phyloP scores from a whole-genome alignment of 2,329 filamentous ascomycete genomes.

The Colletotrichum lupini region DNA sequence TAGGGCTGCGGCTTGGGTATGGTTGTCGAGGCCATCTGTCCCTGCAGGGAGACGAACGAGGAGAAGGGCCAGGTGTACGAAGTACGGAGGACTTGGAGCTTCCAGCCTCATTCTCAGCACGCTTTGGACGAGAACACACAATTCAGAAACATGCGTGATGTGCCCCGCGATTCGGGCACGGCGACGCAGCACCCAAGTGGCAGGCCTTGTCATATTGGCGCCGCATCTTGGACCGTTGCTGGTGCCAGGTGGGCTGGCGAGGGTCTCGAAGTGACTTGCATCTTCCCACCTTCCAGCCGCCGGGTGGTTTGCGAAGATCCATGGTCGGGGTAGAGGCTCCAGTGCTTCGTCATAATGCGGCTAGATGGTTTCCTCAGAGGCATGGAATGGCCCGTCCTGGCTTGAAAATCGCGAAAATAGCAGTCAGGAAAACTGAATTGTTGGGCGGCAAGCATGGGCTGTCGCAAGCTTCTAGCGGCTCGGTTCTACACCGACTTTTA shows the following conservation, averaged over 20 bases:
- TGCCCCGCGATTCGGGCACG: conserved; percentile 30
- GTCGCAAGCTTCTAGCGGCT: conserved; percentile 21
- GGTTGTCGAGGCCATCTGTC: neutral
- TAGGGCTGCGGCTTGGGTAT: conserved; percentile 9
- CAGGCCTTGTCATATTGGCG: neutral
- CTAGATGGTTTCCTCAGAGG: conserved; percentile 6
- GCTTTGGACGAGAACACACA: neutral
- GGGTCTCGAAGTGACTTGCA: conserved; percentile 34
- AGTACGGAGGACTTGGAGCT: neutral
- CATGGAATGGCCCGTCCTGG: neutral
- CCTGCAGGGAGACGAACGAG: neutral
- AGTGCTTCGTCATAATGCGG: conserved; percentile 26
- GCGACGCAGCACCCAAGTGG: neutral
- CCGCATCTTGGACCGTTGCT: conserved; percentile 15
- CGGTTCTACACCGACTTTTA: conserved; percentile 37
- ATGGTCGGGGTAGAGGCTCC: conserved; percentile 16
- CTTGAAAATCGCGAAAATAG: conserved; percentile 6
- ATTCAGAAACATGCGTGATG: conserved; percentile 1
- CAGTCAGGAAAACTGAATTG: conserved; percentile 24
- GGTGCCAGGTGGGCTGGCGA: conserved; percentile 15
- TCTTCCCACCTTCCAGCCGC: conserved; percentile 31
- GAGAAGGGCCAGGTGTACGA: neutral
- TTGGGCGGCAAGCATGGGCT: conserved; percentile 33
- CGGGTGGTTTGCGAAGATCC: conserved; percentile 15
- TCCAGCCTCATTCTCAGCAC: conserved; percentile 28